Evolutionary conservation across 371 early-diverging fungal genomes (phyloP).

Genomic region (Enteropsectra breve): DNA sequence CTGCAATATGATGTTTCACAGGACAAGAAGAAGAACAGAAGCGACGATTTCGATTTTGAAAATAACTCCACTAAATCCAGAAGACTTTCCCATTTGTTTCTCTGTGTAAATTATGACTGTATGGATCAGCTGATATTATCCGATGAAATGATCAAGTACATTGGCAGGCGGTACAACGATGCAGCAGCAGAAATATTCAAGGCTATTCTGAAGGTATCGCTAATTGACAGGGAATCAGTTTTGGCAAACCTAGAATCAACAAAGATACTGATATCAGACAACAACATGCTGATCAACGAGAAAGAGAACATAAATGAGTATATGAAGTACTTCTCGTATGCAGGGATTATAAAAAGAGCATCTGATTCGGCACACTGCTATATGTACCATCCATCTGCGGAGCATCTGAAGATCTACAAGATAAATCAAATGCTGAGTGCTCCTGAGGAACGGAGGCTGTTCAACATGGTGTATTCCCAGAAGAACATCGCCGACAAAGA

Average conservation of each 20-base stretch:
- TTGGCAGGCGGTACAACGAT: conserved; percentile 17
- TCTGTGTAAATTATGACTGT: conserved; percentile 30
- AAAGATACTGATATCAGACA: conserved; percentile 16
- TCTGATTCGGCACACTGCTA: conserved; percentile 5
- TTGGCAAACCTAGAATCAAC: conserved; percentile 20
- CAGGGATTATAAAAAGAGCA: conserved; percentile 21
- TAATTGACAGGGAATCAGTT: conserved; percentile 8
- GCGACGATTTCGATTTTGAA: neutral
- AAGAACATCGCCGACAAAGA: conserved; percentile 26
- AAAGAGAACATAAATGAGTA: conserved; percentile 32
- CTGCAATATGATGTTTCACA: conserved; percentile 13
- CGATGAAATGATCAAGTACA: neutral
- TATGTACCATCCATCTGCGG: neutral
- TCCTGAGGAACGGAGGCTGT: conserved; percentile 15
- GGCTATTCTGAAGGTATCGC: conserved; percentile 15
- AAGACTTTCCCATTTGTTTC: conserved; percentile 6
- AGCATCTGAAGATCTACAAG: conserved; percentile 14
- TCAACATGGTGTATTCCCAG: conserved; percentile 23
- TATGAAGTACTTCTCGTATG: conserved; percentile 34
- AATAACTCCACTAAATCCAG: neutral
- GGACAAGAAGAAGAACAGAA: neutral
- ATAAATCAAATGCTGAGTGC: conserved; percentile 18
- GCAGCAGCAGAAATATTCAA: conserved; percentile 27
- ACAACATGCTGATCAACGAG: conserved; percentile 19
- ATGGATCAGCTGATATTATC: conserved; percentile 20